Evolutionary conservation across 768 basidiomycete species (phyloP).

Genomic region (Gelatoporia subvermispora): DNA sequence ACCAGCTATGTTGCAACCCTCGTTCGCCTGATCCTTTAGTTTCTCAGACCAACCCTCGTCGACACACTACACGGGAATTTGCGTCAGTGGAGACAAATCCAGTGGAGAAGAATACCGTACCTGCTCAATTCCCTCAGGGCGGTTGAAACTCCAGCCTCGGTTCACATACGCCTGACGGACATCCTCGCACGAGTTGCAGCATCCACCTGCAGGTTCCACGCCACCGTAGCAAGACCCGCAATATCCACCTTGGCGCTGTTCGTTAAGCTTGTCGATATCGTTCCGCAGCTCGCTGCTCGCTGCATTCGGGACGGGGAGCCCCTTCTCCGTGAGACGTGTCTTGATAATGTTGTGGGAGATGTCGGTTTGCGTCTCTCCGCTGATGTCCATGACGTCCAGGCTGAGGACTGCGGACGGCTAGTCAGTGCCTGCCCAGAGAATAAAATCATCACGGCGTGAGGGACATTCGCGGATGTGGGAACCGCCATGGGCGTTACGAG

Average conservation of each 20-base stretch:
- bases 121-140: constrained; percentile 91
- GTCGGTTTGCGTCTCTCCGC: constrained; percentile 91
- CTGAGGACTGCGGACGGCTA: constrained; percentile 70
- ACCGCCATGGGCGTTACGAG: background rate
- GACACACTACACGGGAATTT: constrained; percentile 87
- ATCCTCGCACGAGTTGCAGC: constrained; percentile 95
- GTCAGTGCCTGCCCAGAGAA: background rate
- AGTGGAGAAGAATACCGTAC: constrained; percentile 39
- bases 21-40: constrained; percentile 84
- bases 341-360: constrained; percentile 87
- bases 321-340: constrained; percentile 62
- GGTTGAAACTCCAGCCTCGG: constrained; percentile 92
- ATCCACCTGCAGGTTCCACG: constrained; percentile 65
- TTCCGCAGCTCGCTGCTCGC: constrained; percentile 65
- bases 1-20: constrained; percentile 93
- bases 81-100: background rate
- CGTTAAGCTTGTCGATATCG: constrained; percentile 78
- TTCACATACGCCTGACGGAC: constrained; percentile 87
- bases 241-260: constrained; percentile 55
- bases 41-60: constrained; percentile 94
- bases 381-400: constrained; percentile 97
- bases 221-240: constrained; percentile 98
- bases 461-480: too few relatives aligned
- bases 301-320: constrained; percentile 49
- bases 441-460: background rate